Evolutionary conservation across 257 asterid genomes (phyloP).

Genomic region (Primulina eburnea): DNA sequence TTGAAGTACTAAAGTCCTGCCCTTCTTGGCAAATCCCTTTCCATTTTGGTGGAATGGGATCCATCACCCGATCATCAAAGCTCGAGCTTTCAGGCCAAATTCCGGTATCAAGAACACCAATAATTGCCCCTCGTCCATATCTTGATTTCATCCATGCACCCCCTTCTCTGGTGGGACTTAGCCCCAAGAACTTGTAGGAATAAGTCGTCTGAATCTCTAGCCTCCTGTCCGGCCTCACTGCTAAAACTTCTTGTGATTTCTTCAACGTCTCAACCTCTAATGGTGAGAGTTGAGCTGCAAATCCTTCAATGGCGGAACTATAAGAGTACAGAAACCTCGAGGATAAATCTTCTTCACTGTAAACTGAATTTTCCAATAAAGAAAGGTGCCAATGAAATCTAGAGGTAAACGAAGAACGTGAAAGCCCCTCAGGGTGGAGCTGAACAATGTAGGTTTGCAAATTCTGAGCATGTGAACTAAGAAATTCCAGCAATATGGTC

Average conservation of each 20-base stretch:
- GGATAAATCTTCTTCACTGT: constrained; percentile 38
- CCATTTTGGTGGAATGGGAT: constrained; percentile 73
- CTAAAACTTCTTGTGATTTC: constrained; percentile 45
- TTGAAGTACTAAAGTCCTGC: constrained; percentile 48
- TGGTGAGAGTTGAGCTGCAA: constrained; percentile 65
- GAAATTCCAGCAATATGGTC: constrained; percentile 27
- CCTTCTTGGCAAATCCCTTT: constrained; percentile 75
- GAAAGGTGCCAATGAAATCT: constrained; percentile 81
- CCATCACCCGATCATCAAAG: constrained; percentile 68
- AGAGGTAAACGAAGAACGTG: constrained; percentile 46
- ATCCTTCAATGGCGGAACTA: constrained; percentile 73
- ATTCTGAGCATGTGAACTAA: constrained; percentile 38
- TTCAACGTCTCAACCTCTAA: constrained; percentile 42
- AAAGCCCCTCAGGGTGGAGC: constrained; percentile 57
- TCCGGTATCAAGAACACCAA: constrained; percentile 86
- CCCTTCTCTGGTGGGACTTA: constrained; percentile 34
- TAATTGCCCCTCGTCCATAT: constrained; percentile 72
- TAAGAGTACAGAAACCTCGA: constrained; percentile 79
- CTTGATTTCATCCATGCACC: constrained; percentile 67
- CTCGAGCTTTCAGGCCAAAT: constrained; percentile 93
- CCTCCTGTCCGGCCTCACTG: constrained; percentile 63
- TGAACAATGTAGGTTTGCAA: constrained; percentile 77
- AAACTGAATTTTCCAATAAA: constrained; percentile 46
- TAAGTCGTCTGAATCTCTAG: constrained; percentile 71
- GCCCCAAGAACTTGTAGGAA: constrained; percentile 77